A percentile compares a stretch with the other conserved stretches of the same genome.
These are phyloP conservation scores for Alternaria sp. DNA, from an alignment of 2,329 filamentous ascomycete genomes.

Conservation along the genomic window DNA sequence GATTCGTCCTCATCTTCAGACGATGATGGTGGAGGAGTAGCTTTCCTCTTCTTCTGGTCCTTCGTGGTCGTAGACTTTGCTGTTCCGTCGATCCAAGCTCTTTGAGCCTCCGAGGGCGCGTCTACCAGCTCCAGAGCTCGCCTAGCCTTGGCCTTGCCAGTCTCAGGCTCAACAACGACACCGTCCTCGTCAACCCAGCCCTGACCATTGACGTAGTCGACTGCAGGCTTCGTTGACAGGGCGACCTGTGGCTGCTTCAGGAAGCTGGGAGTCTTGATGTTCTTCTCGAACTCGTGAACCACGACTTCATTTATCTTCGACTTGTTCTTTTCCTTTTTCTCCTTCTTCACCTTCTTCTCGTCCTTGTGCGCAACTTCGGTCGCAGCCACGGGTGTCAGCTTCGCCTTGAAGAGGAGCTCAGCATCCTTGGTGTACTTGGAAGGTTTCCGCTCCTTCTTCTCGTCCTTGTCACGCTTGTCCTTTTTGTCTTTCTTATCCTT, in stretches of 20 bases:
- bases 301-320: slow-evolving; percentile 61
- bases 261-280: slow-evolving; percentile 81
- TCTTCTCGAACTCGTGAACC: slow-evolving; percentile 90
- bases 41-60: slow-evolving; percentile 30
- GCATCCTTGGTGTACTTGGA: slow-evolving; percentile 82
- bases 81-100: slow-evolving; percentile 25
- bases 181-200: slow-evolving; percentile 88
- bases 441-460: slow-evolving; percentile 63
- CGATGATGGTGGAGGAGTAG: slow-evolving; percentile 30
- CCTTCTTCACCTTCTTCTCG: slow-evolving; percentile 58
- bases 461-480: slow-evolving; percentile 60
- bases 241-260: slow-evolving; percentile 64
- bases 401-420: slow-evolving; percentile 86
- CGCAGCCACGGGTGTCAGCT: slow-evolving; percentile 61
- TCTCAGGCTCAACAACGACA: slow-evolving; percentile 70
- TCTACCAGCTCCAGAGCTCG: slow-evolving; percentile 44
- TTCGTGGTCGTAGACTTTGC: slow-evolving; percentile 15
- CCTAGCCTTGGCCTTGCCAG: slow-evolving; percentile 42
- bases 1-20: slow-evolving; percentile 40
- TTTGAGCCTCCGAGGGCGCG: slow-evolving; percentile 25
- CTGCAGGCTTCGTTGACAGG: slow-evolving; percentile 54
- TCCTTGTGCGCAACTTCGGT: slow-evolving; percentile 46
- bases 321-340: slow-evolving; percentile 67
- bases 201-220: slow-evolving; percentile 78
- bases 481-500: slow-evolving; percentile 53